phyloP scores from a whole-genome alignment of 352 stramenopile genomes.

The Globisporangium echinulatum region DNA sequence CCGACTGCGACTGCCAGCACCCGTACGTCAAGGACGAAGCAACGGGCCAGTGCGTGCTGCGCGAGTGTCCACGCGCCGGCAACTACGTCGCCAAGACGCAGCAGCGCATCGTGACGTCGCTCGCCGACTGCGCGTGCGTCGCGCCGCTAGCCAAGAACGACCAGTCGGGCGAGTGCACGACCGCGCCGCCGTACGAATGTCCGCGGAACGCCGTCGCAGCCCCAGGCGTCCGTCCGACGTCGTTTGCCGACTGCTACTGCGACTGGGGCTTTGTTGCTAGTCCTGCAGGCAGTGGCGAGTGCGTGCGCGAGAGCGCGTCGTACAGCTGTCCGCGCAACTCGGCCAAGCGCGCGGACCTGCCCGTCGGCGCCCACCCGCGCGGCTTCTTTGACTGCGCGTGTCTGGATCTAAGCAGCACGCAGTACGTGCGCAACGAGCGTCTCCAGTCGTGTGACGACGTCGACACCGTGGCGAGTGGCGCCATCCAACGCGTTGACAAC shows the following conservation, averaged over 20 bases:
- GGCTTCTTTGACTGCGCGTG: constrained; percentile 80
- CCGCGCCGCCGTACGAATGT: constrained; percentile 23
- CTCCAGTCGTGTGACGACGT: constrained; percentile 40
- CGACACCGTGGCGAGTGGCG: constrained; percentile 15
- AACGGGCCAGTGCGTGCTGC: constrained; percentile 45
- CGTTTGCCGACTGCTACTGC: constrained; percentile 68
- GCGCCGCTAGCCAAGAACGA: constrained; percentile 62
- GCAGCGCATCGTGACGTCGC: constrained; percentile 30
- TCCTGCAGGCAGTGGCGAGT: constrained; percentile 20
- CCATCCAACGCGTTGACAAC: constrained; percentile 3
- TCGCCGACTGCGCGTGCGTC: constrained; percentile 70
- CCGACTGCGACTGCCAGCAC: constrained; percentile 65
- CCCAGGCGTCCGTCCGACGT: constrained; percentile 25
- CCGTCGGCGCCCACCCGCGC: constrained; percentile 28
- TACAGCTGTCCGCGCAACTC: constrained; percentile 67
- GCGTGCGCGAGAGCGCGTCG: constrained; percentile 40
- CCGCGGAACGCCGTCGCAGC: constrained; percentile 28
- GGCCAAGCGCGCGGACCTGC: constrained; percentile 29
- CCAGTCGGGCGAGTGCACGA: constrained; percentile 61
- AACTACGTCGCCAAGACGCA: constrained; percentile 63
- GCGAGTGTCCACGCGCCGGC: constrained; percentile 55
- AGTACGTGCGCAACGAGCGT: constrained; percentile 50
- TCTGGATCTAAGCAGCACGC: constrained; percentile 18
- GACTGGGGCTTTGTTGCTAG: constrained; percentile 67
- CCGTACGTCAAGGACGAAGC: constrained; percentile 67